Conservation (phyloP, 1,284 basidiomycete species). For the Cutaneotrichosporon arboriforme region DNA sequence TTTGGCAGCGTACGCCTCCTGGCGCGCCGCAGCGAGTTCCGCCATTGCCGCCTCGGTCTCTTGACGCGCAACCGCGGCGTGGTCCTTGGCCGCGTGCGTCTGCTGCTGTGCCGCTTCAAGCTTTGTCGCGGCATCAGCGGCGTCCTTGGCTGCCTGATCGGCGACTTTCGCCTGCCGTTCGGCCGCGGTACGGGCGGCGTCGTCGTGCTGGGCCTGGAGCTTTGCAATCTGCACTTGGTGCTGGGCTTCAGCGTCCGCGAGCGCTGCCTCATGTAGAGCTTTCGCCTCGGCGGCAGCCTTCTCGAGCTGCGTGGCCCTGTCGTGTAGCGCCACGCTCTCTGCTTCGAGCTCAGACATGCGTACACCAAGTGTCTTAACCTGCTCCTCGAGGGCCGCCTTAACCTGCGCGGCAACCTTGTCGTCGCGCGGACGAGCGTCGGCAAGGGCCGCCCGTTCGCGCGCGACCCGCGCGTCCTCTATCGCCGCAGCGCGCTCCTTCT, state of each 20-base stretch:
- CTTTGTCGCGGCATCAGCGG: background rate
- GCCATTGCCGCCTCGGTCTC: background rate
- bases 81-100: background rate
- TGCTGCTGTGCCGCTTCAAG: background rate
- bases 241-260: no score
- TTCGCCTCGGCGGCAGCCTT: no score
- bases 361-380: background rate
- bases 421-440: no score
- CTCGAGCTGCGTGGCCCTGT: no score
- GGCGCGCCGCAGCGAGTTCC: background rate
- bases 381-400: no score
- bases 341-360: background rate
- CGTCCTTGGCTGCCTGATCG: background rate
- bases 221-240: no score
- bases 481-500: constrained; percentile 1
- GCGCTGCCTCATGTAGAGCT: no score
- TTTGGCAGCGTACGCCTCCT: background rate
- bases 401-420: background rate
- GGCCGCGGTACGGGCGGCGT: background rate
- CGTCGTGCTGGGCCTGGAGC: background rate
- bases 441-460: no score
- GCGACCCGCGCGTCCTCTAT: background rate
- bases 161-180: background rate
- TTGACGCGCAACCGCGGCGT: background rate
- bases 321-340: no score